Percentiles rank a stretch among this genome's conserved stretches.
These are phyloP conservation scores for Venturia effusa DNA, from an alignment of 2,329 filamentous ascomycete species.

Conservation along the genomic window DNA sequence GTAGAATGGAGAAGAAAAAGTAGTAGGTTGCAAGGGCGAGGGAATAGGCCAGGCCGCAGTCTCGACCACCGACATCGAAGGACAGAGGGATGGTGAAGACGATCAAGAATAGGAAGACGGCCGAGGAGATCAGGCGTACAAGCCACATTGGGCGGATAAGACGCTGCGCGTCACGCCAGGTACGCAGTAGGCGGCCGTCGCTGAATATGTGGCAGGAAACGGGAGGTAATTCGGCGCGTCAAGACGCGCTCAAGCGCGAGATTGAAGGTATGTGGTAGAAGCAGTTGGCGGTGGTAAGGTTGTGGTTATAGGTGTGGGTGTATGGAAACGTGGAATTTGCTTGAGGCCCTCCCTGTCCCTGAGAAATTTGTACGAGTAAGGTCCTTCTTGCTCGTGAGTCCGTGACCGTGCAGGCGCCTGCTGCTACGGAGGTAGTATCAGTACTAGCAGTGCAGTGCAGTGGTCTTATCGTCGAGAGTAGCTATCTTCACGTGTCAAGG, in stretches of 20 bases:
- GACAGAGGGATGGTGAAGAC: conserved; percentile 92
- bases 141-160: conserved; percentile 55
- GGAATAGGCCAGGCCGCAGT: conserved; percentile 89
- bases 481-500: conserved; percentile 6
- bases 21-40: conserved; percentile 84
- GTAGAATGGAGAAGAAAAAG: conserved; percentile 72
- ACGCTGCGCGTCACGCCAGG: conserved; percentile 8
- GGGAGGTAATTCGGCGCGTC: conserved; percentile 22
- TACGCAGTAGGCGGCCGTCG: conserved; percentile 6
- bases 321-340: conserved; percentile 5
- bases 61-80: conserved; percentile 93
- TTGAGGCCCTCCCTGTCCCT: neutral
- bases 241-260: conserved; percentile 6
- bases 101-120: conserved; percentile 80
- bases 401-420: neutral
- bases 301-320: neutral
- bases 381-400: neutral
- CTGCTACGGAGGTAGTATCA: too few species aligned
- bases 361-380: conserved; percentile 1
- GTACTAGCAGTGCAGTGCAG: too few species aligned
- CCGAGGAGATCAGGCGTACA: conserved; percentile 67
- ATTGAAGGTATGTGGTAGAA: neutral
- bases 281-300: neutral
- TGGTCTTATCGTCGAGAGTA: neutral
- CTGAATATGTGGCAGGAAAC: neutral